A percentile compares a stretch with the other conserved stretches of the same genome.
Conservation (phyloP, 1,139 yeast species). For the Taiozyma onychis region DNA sequence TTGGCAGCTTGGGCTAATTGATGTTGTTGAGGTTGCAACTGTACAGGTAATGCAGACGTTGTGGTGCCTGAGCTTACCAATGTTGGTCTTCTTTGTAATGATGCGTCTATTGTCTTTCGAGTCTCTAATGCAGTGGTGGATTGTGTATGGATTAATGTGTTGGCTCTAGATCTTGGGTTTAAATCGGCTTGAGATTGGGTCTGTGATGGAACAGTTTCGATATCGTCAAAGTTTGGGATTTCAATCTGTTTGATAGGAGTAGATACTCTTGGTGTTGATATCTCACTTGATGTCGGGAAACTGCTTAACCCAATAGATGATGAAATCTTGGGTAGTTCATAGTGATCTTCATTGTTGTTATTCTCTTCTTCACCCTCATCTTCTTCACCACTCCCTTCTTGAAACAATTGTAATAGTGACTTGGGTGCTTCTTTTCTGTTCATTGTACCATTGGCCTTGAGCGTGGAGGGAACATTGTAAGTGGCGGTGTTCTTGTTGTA, state of each 20-base stretch:
- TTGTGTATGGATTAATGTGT: slow-evolving; percentile 43
- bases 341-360: slow-evolving; percentile 1
- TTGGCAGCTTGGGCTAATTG: slow-evolving; percentile 1
- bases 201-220: slow-evolving; percentile 16
- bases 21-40: slow-evolving; percentile 4
- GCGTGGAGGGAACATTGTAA: slow-evolving; percentile 24
- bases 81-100: slow-evolving; percentile 22
- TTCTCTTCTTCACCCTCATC: slow-evolving; percentile 18
- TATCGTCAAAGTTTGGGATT: slow-evolving; percentile 43
- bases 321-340: slow-evolving; percentile 20
- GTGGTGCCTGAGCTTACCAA: slow-evolving; percentile 1
- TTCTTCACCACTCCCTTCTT: slow-evolving; percentile 33
- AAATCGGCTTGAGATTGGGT: slow-evolving; percentile 19
- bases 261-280: slow-evolving; percentile 23
- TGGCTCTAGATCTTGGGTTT: slow-evolving; percentile 40
- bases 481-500: slow-evolving; percentile 23
- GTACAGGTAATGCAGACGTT: slow-evolving; percentile 2
- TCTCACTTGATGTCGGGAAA: slow-evolving; percentile 27
- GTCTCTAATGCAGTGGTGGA: slow-evolving; percentile 44
- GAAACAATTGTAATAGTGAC: slow-evolving; percentile 68
- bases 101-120: slow-evolving; percentile 24
- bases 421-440: slow-evolving; percentile 54
- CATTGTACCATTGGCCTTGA: slow-evolving; percentile 22
- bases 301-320: slow-evolving; percentile 38
- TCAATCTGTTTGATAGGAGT: slow-evolving; percentile 50